Evolutionary conservation across 805 yeast species (phyloP).

Genomic region (Sungouiozyma intestinalis): DNA sequence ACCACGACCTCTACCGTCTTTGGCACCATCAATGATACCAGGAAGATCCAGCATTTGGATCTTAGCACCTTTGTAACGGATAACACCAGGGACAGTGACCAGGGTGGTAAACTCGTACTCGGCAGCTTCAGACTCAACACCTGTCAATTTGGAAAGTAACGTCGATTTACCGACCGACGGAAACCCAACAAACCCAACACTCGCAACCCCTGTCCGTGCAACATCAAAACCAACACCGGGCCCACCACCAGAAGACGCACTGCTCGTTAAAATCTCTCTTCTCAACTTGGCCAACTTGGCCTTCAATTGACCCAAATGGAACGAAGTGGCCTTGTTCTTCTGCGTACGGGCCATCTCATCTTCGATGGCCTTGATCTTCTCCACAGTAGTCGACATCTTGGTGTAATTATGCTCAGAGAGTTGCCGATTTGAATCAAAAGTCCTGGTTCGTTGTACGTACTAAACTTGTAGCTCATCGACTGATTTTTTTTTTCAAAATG

Average conservation of each 20-base stretch:
- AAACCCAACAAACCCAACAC: constrained; percentile 96
- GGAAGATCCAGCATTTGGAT: constrained; percentile 92
- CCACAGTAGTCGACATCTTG: constrained; percentile 56
- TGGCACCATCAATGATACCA: constrained; percentile 86
- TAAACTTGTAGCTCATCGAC: constrained; percentile 2
- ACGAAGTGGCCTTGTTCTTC: constrained; percentile 94
- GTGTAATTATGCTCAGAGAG: not conserved
- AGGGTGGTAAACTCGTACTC: constrained; percentile 96
- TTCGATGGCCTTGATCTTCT: constrained; percentile 77
- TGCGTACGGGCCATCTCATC: constrained; percentile 98
- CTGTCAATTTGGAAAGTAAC: constrained; percentile 75
- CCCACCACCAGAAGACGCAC: constrained; percentile 68
- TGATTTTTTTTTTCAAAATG: not conserved
- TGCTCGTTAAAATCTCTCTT: constrained; percentile 74
- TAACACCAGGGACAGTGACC: constrained; percentile 95
- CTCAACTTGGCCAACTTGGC: constrained; percentile 93
- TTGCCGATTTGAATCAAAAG: too few relatives aligned
- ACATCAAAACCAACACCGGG: constrained; percentile 95
- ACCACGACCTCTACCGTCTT: constrained; percentile 88
- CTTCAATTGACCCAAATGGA: constrained; percentile 93
- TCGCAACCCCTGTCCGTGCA: constrained; percentile 96
- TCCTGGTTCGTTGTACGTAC: too few relatives aligned
- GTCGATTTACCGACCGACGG: constrained; percentile 91
- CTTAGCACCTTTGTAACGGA: constrained; percentile 93
- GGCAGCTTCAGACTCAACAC: constrained; percentile 96